Base-by-base conservation (phyloP, 768 basidiomycete genomes). In the Tephrocybe sp. region DNA sequence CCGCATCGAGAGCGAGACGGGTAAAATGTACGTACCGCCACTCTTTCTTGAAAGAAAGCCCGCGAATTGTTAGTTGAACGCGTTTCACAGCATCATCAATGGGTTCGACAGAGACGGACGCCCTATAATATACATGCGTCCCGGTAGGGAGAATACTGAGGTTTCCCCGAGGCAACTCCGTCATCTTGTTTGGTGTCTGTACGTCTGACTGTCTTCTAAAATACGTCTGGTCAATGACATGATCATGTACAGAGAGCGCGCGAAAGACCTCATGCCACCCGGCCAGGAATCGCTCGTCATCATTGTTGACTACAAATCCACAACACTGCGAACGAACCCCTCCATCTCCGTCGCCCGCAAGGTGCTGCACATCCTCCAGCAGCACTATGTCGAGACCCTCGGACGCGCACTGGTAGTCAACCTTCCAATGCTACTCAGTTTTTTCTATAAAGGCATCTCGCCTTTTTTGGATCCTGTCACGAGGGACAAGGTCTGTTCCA, bases 381-480 rank as follows among this genome's bases (percentile, higher is more conserved):
- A 90, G 56, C 90, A 95, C 65, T 95, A 95, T 60, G 88, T 88
- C 28, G 91, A 93, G 67, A 89, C 90, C 4, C 81, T 95, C 36
- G 92, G 92, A 25, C 80, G 90, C 11, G 92, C 89, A 24, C 74
- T 93, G 33, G 85, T 94, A 43, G 83, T 88, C 42, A 92, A 93
- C 63, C 83, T 93, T 23, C 90, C 92, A 3, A 68, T 77, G 56
- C 74, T 92, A 10, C 77, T 89, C 41, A 83, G 65, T 61, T 88
- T 88, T 69, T 88, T 90, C 70, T 88, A 85, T 68, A 93, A 87
- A 61, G 90, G 85, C 37, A 92, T 95, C 56, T 71, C 85, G 8
- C 91, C 92, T 0, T 92, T 94, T 73, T 65, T 95, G 44, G 92
- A 95, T 63, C 92, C 93, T 5, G 83, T 93, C 25, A 94, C 93